Conservation (phyloP, 768 basidiomycete genomes). For the Hygrocybe punicea region DNA sequence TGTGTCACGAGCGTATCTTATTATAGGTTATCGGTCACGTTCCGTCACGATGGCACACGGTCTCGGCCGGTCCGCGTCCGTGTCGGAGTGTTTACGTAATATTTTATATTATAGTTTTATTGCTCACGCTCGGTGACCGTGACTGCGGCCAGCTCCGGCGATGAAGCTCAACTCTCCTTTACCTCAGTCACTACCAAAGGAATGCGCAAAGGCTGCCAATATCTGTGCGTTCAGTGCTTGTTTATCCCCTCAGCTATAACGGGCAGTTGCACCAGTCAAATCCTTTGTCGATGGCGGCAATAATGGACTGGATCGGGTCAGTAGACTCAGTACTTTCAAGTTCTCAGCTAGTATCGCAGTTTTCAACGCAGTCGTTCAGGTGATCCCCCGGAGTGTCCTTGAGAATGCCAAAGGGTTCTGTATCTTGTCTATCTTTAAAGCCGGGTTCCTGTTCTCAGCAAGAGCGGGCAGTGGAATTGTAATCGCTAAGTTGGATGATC, state of each 20-base stretch:
- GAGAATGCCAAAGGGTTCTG: slow-evolving; percentile 70
- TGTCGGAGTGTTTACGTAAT: too few species aligned
- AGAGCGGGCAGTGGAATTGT: slow-evolving; percentile 85
- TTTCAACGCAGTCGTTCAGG: background rate
- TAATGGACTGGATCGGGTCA: slow-evolving; percentile 74
- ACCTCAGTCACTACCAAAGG: slow-evolving; percentile 66
- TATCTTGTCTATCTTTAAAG: slow-evolving; percentile 88
- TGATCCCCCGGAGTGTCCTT: slow-evolving; percentile 49
- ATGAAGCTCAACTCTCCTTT: slow-evolving; percentile 52
- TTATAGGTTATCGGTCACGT: too few species aligned
- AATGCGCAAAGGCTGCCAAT: slow-evolving; percentile 83
- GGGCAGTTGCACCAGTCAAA: slow-evolving; percentile 49
- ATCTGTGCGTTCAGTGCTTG: slow-evolving; percentile 56
- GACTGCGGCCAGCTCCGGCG: slow-evolving; percentile 4
- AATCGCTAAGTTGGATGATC: slow-evolving; percentile 78
- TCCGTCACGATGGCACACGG: too few species aligned
- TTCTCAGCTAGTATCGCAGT: too few species aligned
- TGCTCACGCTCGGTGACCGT: background rate
- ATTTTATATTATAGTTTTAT: too few species aligned
- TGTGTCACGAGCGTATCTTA: too few species aligned
- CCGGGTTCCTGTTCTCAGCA: slow-evolving; percentile 68
- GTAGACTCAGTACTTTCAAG: slow-evolving; percentile 26
- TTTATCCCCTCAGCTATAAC: slow-evolving; percentile 4
- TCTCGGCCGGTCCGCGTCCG: too few species aligned
- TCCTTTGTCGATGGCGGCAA: slow-evolving; percentile 80